Evolutionary conservation across 169 alveolate genomes (phyloP).

Genomic region (Amoebophrya sp.): DNA sequence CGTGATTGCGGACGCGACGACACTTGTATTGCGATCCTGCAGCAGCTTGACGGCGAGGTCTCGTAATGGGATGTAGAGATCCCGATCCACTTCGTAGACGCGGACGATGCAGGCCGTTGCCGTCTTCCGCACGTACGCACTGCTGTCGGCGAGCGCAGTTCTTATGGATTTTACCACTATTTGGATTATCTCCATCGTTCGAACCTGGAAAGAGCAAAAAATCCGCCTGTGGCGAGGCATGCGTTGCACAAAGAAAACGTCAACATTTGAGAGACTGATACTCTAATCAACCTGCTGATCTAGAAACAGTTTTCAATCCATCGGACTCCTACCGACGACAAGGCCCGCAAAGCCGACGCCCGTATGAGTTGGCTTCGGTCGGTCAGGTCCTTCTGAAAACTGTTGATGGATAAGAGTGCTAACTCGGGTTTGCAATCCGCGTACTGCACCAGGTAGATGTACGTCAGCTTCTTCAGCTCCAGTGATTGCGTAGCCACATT

Average conservation of each 20-base stretch:
- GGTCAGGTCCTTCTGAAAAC: constrained; percentile 16
- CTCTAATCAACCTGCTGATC: no score
- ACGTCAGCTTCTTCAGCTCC: constrained; percentile 16
- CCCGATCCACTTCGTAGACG: neutral
- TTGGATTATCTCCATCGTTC: neutral
- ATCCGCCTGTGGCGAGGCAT: no score
- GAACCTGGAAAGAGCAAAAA: no score
- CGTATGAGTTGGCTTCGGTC: constrained; percentile 12
- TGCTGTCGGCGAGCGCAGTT: neutral
- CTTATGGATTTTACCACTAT: neutral
- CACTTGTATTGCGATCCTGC: neutral
- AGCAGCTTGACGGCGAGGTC: neutral
- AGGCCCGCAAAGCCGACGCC: neutral
- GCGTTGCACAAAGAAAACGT: no score
- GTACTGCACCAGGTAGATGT: neutral
- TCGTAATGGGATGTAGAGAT: neutral
- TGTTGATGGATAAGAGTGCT: neutral
- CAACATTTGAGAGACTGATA: no score
- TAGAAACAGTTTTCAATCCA: no score
- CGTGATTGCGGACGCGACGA: neutral
- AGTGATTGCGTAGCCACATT: neutral
- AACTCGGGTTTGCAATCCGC: neutral
- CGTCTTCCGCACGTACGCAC: constrained; percentile 21
- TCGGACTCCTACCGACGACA: neutral
- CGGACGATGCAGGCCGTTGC: neutral